Percentiles rank a stretch among this genome's conserved stretches.
Evolutionary conservation across 1,284 basidiomycete genomes (phyloP).

Genomic region (Dichomitus squalens): DNA sequence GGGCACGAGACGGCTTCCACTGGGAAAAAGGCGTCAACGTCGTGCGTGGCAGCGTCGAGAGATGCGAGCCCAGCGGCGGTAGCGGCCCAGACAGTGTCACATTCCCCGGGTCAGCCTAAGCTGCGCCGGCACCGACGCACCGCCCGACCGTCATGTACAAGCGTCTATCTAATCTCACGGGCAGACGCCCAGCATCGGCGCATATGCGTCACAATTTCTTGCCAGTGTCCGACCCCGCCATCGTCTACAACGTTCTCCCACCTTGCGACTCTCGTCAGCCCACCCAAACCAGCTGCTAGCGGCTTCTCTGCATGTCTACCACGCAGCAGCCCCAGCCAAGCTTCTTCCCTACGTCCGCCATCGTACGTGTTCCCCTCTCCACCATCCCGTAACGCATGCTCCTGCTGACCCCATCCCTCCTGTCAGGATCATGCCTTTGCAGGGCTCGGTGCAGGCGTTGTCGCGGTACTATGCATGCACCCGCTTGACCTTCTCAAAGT

Average conservation of each 20-base stretch:
- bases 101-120: no score
- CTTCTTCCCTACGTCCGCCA: conserved; percentile 72
- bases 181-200: conserved; percentile 1
- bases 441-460: conserved; percentile 91
- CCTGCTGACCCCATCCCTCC: conserved; percentile 8
- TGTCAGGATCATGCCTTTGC: conserved; percentile 89
- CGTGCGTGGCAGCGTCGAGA: background rate
- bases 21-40: background rate
- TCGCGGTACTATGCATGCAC: conserved; percentile 96
- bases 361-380: conserved; percentile 39
- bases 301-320: conserved; percentile 15
- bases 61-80: background rate
- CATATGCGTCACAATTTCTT: conserved; percentile 6
- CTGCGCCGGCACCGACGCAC: background rate
- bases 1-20: background rate
- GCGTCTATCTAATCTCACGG: conserved; percentile 21
- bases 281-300: conserved; percentile 3
- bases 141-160: background rate
- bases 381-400: background rate
- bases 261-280: background rate
- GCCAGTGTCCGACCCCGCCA: background rate
- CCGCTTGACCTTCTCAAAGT: conserved; percentile 97
- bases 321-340: conserved; percentile 43
- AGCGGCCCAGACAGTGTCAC: no score
- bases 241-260: conserved; percentile 11